phyloP scores from a whole-genome alignment of 2,329 filamentous ascomycete species.

The Arachnomyces sp. region DNA sequence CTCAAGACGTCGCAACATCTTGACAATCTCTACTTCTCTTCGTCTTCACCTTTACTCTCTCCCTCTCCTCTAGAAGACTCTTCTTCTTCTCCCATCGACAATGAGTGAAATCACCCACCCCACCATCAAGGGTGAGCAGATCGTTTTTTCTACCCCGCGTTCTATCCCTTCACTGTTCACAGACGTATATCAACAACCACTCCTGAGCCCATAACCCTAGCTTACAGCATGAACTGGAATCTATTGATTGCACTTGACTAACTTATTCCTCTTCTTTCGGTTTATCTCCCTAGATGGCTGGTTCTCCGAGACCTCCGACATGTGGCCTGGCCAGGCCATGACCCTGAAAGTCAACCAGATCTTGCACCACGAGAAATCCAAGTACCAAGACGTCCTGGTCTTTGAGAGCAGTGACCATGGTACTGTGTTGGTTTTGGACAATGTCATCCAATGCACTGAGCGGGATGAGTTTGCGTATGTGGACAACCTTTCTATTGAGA shows the following conservation, averaged over 20 bases:
- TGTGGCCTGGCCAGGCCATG: constrained; percentile 99
- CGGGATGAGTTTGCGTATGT: constrained; percentile 87
- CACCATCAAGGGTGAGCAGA: constrained; percentile 62
- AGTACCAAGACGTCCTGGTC: constrained; percentile 98
- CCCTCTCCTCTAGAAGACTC: constrained; percentile 11
- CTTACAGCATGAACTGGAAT: constrained; percentile 8
- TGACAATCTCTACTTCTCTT: not conserved
- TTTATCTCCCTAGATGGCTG: constrained; percentile 69
- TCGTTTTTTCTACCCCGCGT: constrained; percentile 12
- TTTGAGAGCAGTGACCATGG: constrained; percentile 98
- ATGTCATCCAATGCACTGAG: constrained; percentile 98
- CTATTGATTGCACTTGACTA: constrained; percentile 4
- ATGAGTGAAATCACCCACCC: constrained; percentile 68
- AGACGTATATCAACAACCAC: constrained; percentile 3
- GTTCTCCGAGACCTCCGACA: constrained; percentile 98
- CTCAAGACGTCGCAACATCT: no score
- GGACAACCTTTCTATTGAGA: not conserved
- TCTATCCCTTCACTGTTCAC: constrained; percentile 8
- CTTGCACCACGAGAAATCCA: constrained; percentile 96
- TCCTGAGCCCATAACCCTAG: constrained; percentile 2
- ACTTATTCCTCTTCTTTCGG: constrained; percentile 11
- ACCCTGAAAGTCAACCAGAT: constrained; percentile 96
- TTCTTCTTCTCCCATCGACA: constrained; percentile 26
- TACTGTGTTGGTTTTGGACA: constrained; percentile 93
- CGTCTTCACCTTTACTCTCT: constrained; percentile 13